phyloP scores from a whole-genome alignment of 257 asterid species.

The Solanum gandarillasii region DNA sequence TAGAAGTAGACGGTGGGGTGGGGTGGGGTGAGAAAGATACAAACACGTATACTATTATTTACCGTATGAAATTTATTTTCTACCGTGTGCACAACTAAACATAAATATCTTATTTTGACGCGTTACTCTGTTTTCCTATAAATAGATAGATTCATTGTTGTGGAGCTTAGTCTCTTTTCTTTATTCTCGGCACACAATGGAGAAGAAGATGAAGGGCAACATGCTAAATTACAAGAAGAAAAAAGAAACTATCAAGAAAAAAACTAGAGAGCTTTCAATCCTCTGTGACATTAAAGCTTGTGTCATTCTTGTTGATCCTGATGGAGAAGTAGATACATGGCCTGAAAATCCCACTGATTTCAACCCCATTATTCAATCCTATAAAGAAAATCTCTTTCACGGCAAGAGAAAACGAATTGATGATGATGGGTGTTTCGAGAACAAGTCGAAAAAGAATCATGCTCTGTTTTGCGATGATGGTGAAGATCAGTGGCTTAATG shows the following conservation, averaged over 20 bases:
- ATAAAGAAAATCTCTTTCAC: not conserved
- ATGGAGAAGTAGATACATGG: slow-evolving; percentile 5
- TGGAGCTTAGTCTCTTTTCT: not conserved
- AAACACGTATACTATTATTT: no score
- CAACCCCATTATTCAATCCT: not conserved
- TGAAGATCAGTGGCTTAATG: not conserved
- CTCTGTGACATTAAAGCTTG: slow-evolving; percentile 7
- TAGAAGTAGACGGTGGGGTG: no score
- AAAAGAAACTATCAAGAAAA: not conserved
- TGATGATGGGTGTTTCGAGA: not conserved
- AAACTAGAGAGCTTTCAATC: slow-evolving; percentile 1
- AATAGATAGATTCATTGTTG: not conserved
- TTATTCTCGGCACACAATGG: not conserved
- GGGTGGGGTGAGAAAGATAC: no score
- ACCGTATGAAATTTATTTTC: no score
- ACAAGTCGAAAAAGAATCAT: not conserved
- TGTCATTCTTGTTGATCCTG: not conserved
- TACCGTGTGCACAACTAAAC: no score
- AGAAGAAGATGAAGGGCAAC: not conserved
- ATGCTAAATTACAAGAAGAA: not conserved
- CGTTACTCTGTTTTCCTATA: no score
- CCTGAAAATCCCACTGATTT: slow-evolving; percentile 4
- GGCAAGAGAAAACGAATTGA: not conserved
- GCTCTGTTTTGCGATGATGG: not conserved
- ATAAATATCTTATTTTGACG: no score